Conservation (phyloP, 306 rosid species). For the Citrullus amarus region DNA sequence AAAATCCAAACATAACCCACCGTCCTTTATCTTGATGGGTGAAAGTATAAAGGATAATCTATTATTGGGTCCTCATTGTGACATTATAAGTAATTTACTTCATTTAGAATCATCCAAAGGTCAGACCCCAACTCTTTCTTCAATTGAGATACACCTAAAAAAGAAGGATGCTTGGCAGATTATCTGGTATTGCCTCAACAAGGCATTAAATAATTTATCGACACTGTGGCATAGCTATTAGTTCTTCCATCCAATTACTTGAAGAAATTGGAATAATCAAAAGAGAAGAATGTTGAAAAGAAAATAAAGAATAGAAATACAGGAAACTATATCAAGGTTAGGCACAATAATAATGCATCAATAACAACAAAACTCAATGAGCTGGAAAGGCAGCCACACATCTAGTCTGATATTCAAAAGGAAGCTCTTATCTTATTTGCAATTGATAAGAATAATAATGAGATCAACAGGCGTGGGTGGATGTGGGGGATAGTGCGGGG, state of each 20-base stretch:
- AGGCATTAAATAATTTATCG: no score
- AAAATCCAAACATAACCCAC: neutral
- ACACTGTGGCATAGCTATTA: neutral
- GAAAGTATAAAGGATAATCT: neutral
- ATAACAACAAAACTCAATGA: slow-evolving; percentile 1
- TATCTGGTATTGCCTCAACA: neutral
- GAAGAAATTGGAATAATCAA: neutral
- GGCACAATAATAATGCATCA: neutral
- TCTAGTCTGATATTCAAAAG: neutral
- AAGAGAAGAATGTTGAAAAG: neutral
- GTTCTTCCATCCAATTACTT: neutral
- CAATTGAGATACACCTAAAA: no score
- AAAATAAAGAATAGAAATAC: neutral
- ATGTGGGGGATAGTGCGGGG: neutral
- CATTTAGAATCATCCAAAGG: neutral
- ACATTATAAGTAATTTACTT: neutral
- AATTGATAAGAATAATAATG: neutral
- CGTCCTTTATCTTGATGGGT: neutral
- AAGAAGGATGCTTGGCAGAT: no score
- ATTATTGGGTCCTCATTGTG: neutral
- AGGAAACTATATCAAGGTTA: neutral
- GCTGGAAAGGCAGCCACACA: neutral
- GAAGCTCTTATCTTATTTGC: neutral
- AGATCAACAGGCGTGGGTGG: neutral
- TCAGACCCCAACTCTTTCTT: no score